These are phyloP conservation scores for Thermothielavioides terrestris DNA, from an alignment of 495 filamentous ascomycete species.

Conservation along the genomic window DNA sequence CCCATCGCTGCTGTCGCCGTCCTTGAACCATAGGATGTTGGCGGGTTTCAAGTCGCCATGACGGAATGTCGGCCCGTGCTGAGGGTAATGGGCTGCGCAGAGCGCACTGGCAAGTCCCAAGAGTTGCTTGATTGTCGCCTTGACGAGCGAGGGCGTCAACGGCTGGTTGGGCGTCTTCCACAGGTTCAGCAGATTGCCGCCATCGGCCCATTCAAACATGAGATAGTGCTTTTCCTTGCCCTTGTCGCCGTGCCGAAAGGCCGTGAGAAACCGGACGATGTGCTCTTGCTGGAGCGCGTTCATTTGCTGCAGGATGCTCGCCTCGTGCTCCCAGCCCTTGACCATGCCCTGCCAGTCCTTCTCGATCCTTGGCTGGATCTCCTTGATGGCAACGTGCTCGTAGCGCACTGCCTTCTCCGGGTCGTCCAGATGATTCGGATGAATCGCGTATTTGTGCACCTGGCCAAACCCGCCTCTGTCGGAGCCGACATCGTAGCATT, in stretches of 20 bases:
- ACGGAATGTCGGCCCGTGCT: not conserved
- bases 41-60: conserved; percentile 18
- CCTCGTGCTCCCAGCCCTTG: not conserved
- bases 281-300: not conserved
- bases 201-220: conserved; percentile 7
- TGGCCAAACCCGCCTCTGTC: not conserved
- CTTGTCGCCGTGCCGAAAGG: not conserved
- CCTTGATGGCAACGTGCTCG: not conserved
- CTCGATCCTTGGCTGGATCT: not conserved
- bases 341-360: not conserved
- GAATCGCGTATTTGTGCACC: conserved; percentile 1
- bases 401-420: not conserved
- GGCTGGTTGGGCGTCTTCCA: not conserved
- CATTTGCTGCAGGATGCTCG: conserved; percentile 1
- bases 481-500: not conserved
- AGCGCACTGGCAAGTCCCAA: not conserved
- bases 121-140: not conserved
- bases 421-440: not conserved
- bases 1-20: not conserved
- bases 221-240: not conserved
- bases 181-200: not conserved
- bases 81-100: not conserved
- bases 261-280: conserved; percentile 1
- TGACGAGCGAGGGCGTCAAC: not conserved
- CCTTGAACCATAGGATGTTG: conserved; percentile 15